phyloP scores from a whole-genome alignment of 2,329 filamentous ascomycete species.

The Sclerotiophoma versabilis region DNA sequence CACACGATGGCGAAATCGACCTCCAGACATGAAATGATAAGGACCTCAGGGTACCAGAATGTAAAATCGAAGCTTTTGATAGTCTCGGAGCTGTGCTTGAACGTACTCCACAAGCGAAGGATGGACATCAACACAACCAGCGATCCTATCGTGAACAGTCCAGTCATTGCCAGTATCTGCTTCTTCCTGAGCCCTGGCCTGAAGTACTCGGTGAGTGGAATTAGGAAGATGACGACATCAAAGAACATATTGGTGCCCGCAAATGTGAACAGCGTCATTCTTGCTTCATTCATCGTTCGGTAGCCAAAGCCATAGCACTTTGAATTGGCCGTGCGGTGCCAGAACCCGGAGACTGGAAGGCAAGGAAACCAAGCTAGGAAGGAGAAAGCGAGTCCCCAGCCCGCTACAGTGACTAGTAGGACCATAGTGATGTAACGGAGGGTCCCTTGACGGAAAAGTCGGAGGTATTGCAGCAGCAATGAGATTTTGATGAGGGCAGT shows the following conservation, averaged over 20 bases:
- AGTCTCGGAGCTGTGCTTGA: conserved; percentile 24
- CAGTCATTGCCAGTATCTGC: conserved; percentile 30
- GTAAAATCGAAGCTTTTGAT: conserved; percentile 38
- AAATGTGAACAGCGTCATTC: conserved; percentile 22
- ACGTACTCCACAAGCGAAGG: conserved; percentile 38
- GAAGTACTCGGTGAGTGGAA: conserved; percentile 31
- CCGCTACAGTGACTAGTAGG: conserved; percentile 23
- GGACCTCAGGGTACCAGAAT: conserved; percentile 38
- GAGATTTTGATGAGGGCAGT: conserved; percentile 45
- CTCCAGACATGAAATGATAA: conserved; percentile 44
- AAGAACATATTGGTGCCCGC: conserved; percentile 37
- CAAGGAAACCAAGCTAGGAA: conserved; percentile 44
- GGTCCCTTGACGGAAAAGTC: conserved; percentile 35
- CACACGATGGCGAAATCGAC: conserved; percentile 47
- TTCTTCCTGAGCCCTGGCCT: conserved; percentile 25
- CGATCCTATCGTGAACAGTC: conserved; percentile 35
- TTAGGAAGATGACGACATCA: conserved; percentile 32
- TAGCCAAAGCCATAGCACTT: conserved; percentile 31
- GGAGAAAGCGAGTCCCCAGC: conserved; percentile 39
- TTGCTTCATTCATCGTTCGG: conserved; percentile 12
- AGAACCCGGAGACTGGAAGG: conserved; percentile 33
- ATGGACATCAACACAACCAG: conserved; percentile 40
- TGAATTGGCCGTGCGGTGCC: conserved; percentile 22
- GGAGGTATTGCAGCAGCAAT: conserved; percentile 44
- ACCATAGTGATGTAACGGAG: conserved; percentile 25